Evolutionary conservation across 306 rosid species (phyloP).

Genomic region (Macrotyloma uniflorum): DNA sequence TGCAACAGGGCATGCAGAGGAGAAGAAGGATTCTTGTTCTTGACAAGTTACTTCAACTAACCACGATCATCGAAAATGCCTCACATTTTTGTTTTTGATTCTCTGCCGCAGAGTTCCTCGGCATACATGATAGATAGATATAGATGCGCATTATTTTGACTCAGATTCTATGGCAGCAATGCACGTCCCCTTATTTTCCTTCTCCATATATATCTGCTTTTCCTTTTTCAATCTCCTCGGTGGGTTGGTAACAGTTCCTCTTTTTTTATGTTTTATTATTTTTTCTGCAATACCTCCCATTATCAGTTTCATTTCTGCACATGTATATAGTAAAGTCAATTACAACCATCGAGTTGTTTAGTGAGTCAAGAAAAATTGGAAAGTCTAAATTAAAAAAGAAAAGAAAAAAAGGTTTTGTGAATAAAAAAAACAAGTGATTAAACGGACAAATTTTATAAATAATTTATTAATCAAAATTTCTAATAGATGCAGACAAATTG

Average conservation of each 20-base stretch:
- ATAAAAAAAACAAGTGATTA: too few species aligned
- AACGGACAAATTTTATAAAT: too few species aligned
- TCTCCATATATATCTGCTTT: constrained; percentile 2
- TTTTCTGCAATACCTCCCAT: too few species aligned
- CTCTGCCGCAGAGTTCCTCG: constrained; percentile 18
- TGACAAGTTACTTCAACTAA: constrained; percentile 20
- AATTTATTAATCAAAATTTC: too few species aligned
- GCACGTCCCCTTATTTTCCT: constrained; percentile 27
- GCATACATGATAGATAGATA: constrained; percentile 22
- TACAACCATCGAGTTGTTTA: too few species aligned
- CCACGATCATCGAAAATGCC: constrained; percentile 32
- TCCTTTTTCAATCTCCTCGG: constrained; percentile 13
- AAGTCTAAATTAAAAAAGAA: too few species aligned
- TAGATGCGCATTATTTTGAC: constrained; percentile 32
- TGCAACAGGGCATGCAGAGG: constrained; percentile 20
- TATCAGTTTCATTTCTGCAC: too few species aligned
- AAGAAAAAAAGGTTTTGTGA: too few species aligned
- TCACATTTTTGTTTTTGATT: constrained; percentile 12
- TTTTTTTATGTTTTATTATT: not conserved
- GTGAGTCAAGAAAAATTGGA: too few species aligned
- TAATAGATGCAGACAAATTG: too few species aligned
- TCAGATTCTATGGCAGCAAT: constrained; percentile 21
- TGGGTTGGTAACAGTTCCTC: not conserved
- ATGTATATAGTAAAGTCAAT: too few species aligned
- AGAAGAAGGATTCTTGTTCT: constrained; percentile 41